Evolutionary conservation across 2,329 filamentous ascomycete species (phyloP).

Genomic region (Microthyrium microscopicum): DNA sequence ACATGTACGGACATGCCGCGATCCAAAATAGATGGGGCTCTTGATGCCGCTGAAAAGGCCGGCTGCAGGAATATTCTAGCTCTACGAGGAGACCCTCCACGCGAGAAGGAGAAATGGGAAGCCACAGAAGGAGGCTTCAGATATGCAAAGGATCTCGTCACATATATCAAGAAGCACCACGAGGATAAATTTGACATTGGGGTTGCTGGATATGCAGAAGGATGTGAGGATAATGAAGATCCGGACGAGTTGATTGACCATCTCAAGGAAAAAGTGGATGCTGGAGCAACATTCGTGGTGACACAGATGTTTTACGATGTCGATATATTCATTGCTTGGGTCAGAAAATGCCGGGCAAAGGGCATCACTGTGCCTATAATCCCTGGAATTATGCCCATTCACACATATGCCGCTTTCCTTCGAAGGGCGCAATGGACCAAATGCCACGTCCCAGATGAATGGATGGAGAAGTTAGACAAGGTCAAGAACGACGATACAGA

Average conservation of each 20-base stretch:
- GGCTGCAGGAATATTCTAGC: constrained; percentile 97
- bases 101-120: constrained; percentile 89
- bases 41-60: constrained; percentile 77
- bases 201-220: constrained; percentile 91
- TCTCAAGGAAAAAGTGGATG: constrained; percentile 92
- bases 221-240: constrained; percentile 82
- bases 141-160: constrained; percentile 82
- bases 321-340: constrained; percentile 88
- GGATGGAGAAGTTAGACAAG: constrained; percentile 69
- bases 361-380: constrained; percentile 75
- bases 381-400: constrained; percentile 83
- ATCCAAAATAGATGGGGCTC: constrained; percentile 76
- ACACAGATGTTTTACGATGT: constrained; percentile 99
- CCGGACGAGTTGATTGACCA: constrained; percentile 75
- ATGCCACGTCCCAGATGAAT: constrained; percentile 63
- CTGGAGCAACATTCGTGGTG: constrained; percentile 82
- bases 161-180: constrained; percentile 63
- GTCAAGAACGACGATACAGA: constrained; percentile 94
- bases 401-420: constrained; percentile 85
- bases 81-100: constrained; percentile 77
- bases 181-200: constrained; percentile 93
- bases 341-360: constrained; percentile 64
- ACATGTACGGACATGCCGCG: constrained; percentile 97
- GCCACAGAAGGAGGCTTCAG: constrained; percentile 73
- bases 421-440: constrained; percentile 70